Evolutionary conservation across 805 yeast genomes (phyloP), one percentile per base, ranked within the genome.

Genomic region (Candida ortonii): DNA sequence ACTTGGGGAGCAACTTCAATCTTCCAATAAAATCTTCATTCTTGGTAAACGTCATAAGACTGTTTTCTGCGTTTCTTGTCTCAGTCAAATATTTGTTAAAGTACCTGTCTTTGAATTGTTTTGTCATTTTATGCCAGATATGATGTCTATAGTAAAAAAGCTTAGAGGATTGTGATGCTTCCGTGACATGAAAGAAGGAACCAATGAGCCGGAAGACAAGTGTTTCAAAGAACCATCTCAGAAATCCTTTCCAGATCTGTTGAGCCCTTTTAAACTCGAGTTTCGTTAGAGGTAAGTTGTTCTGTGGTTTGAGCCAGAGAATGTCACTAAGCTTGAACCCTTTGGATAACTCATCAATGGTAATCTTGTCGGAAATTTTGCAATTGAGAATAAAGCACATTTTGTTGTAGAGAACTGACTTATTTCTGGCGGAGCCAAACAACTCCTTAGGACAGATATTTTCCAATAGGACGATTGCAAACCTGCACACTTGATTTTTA

Each of bases 101-200:
- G 48, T 82, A 83, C 10, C 37, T 43, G 4, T 55, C 49, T 33
- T 68, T 51, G 62, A 71, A 81, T 1, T 58, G 57, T 9, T 47
- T 46, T 2, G 75, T 62, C 12, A 72, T 56, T 22, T 28, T 26
- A 7, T 45, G 50, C 95, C 95, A 87, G 1, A 63, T 56, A 16
- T 60, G 64, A 34, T 78, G 87, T 12, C 80, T 67, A 47, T 72
- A 84, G 50, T 65, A 84, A 0, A 66, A 34, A 0, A 75, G 38
- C 4, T 59, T 57, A 7, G 52, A 57, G 0, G 63, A 52, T 13
- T 55, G 64, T 7, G 75, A 70, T 1, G 65, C 56, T 30, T 79
- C 83, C 0, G 93, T 80, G 5, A 81, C 78, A 50, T 84, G 80
- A 62, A 86, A 88, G 48, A 73, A 76, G 0, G 71, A 55, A 0